Evolutionary conservation across 257 asterid species (phyloP).

Genomic region (Mitragyna speciosa): DNA sequence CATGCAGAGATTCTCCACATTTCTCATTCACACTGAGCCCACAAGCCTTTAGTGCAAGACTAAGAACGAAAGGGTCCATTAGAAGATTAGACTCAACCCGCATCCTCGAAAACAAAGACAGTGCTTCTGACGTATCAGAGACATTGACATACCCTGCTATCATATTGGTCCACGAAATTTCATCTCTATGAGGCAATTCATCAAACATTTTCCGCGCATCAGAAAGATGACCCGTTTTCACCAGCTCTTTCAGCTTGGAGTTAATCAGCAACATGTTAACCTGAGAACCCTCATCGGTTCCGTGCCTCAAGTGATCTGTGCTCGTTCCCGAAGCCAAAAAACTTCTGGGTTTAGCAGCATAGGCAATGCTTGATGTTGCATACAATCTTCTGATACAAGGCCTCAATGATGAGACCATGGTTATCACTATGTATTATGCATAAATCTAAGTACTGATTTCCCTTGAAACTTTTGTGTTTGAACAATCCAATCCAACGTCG

Average conservation of each 20-base stretch:
- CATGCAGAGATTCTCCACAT: constrained; percentile 62
- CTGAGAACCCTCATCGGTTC: constrained; percentile 27
- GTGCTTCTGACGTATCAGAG: constrained; percentile 59
- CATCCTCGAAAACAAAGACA: constrained; percentile 62
- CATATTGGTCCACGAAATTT: constrained; percentile 78
- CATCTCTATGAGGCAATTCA: constrained; percentile 63
- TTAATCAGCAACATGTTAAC: constrained; percentile 47
- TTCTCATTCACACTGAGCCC: constrained; percentile 40
- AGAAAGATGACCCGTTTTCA: constrained; percentile 46
- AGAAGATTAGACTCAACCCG: constrained; percentile 43
- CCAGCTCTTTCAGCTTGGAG: constrained; percentile 45
- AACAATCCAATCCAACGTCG: too few relatives aligned
- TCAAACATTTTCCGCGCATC: constrained; percentile 78
- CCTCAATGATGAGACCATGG: constrained; percentile 6
- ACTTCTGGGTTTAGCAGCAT: constrained; percentile 37
- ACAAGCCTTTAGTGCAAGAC: constrained; percentile 81
- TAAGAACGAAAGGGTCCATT: constrained; percentile 77
- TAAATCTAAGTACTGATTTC: too few relatives aligned
- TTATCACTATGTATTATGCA: background rate
- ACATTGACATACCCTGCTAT: constrained; percentile 70
- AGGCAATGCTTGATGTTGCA: constrained; percentile 38
- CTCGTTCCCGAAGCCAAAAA: constrained; percentile 25
- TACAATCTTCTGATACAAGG: constrained; percentile 32
- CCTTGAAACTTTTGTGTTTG: too few relatives aligned
- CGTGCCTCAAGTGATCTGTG: constrained; percentile 15